A percentile compares a stretch with the other conserved stretches of the same genome.
Conservation (phyloP, 306 rosid species). For the Alnus rubra region DNA sequence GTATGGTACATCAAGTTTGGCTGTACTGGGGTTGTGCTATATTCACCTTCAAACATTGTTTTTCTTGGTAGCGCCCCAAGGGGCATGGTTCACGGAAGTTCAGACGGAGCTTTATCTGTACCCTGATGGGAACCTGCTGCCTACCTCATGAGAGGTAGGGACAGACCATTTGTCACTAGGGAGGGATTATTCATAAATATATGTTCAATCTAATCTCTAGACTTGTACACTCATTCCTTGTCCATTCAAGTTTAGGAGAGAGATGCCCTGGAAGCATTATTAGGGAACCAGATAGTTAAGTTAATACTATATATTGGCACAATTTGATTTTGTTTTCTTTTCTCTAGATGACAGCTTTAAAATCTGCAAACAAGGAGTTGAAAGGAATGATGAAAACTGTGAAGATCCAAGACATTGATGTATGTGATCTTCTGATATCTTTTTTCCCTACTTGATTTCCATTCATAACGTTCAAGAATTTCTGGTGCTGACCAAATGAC, state of each 20-base stretch:
- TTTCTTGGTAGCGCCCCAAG: conserved; percentile 77
- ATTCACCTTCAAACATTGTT: conserved; percentile 65
- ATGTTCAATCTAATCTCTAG: conserved; percentile 31
- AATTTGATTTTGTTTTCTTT: conserved; percentile 15
- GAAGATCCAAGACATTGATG: conserved; percentile 95
- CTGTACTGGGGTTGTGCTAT: conserved; percentile 43
- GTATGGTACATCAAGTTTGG: conserved; percentile 37
- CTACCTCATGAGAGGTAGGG: conserved; percentile 85
- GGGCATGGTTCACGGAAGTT: conserved; percentile 65
- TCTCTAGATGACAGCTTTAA: conserved; percentile 86
- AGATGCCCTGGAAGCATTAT: conserved; percentile 23
- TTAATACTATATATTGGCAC: conserved; percentile 12
- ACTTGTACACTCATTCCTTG: conserved; percentile 29
- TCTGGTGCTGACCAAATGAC: conserved; percentile 24
- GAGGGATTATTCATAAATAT: conserved; percentile 50
- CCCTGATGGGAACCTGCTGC: conserved; percentile 84
- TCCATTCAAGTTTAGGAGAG: conserved; percentile 35
- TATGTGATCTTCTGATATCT: conserved; percentile 39
- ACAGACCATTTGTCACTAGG: conserved; percentile 50
- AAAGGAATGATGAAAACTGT: conserved; percentile 99
- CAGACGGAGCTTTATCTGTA: conserved; percentile 69
- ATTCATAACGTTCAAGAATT: conserved; percentile 11
- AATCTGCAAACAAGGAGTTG: conserved; percentile 95
- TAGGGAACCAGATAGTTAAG: conserved; percentile 5
- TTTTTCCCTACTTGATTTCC: conserved; percentile 23